Evolutionary conservation across 345 rosid species (phyloP), one percentile per base, ranked within the genome.

Genomic region (Clarkia xantiana): DNA sequence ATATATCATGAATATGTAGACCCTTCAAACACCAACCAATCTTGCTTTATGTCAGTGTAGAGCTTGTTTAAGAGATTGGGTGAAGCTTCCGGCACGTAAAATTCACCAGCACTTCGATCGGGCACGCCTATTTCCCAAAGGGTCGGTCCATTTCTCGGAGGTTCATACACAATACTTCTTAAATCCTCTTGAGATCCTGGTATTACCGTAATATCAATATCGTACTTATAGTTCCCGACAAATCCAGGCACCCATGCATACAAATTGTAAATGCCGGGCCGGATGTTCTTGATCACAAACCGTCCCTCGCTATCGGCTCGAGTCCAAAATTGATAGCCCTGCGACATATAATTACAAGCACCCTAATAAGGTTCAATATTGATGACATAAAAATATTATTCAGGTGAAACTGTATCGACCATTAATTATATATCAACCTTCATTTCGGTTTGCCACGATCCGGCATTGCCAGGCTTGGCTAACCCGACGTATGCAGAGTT

Each of bases 241-340:
- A 64, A 18, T 2, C 70, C 72, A 20, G 75, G 75, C 45, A 70
- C 65, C 70, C 65, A 74, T 1, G 73, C 75, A 39, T 60, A 67
- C 39, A 74, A 43, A 39, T 44, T 59, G 16, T 74, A 74, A 34
- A 44, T 22, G 6, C 73, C 73, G 18, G 58, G 20, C 44, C 67
- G 52, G 25, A 74, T 53, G 42, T 74, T 69, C 14, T 56, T 58
- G 5, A 74, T 63, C 16, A 25, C 2, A 59, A 74, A 74, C 41
- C 9, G 29, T 0, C 75, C 75, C 1, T 52, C 40, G 34, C 22
- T 45, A 23, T 67, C 50, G 3, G 79, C 61, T 56, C 18, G 51
- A 6, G 59, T 46, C 75, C 75, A 74, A 3, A 74, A 74, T 13
- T 74, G 78, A 52, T 73, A 69, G 1, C 75, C 75, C 75, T 73